phyloP scores from a whole-genome alignment of 2,329 filamentous ascomycete species.

The Dothideomycetes sp. region DNA sequence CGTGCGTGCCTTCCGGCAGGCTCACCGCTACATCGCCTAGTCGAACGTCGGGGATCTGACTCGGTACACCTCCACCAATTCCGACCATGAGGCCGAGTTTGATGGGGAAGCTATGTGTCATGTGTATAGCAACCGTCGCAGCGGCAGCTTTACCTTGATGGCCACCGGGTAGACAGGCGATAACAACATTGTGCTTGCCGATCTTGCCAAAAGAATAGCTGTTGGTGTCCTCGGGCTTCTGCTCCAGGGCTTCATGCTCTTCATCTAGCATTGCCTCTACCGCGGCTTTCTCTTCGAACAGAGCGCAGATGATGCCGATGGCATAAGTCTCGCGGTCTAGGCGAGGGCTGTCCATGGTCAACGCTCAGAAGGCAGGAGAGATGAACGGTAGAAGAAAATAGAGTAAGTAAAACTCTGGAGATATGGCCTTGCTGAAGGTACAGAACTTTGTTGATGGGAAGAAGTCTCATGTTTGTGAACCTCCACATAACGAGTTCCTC shows the following conservation, averaged over 20 bases:
- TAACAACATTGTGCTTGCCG: conserved; percentile 16
- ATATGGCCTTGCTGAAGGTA: too few species aligned
- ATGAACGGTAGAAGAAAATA: too few species aligned
- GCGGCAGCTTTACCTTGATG: conserved; percentile 15
- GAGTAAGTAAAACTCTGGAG: too few species aligned
- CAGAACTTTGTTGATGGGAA: too few species aligned
- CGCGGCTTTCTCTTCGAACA: conserved; percentile 16
- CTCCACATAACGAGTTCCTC: too few species aligned
- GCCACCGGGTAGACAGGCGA: conserved; percentile 17
- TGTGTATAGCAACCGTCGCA: conserved; percentile 14
- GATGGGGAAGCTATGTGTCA: conserved; percentile 14
- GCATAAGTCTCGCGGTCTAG: too few species aligned
- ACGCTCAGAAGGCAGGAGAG: too few species aligned
- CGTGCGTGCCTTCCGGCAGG: conserved; percentile 15
- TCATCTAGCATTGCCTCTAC: conserved; percentile 16
- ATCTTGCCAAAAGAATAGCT: conserved; percentile 14
- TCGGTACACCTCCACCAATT: conserved; percentile 18
- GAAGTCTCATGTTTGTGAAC: too few species aligned
- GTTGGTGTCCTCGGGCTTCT: conserved; percentile 9
- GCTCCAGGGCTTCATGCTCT: conserved; percentile 3
- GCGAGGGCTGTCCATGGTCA: too few species aligned
- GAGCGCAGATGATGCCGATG: conserved; percentile 18
- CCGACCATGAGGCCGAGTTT: conserved; percentile 17
- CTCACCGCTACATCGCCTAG: conserved; percentile 22
- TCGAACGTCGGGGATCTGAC: conserved; percentile 4